A percentile compares a stretch with the other conserved stretches of the same genome.
These are phyloP conservation scores for Eucalyptus globulus DNA, from an alignment of 345 rosid genomes.

Conservation along the genomic window DNA sequence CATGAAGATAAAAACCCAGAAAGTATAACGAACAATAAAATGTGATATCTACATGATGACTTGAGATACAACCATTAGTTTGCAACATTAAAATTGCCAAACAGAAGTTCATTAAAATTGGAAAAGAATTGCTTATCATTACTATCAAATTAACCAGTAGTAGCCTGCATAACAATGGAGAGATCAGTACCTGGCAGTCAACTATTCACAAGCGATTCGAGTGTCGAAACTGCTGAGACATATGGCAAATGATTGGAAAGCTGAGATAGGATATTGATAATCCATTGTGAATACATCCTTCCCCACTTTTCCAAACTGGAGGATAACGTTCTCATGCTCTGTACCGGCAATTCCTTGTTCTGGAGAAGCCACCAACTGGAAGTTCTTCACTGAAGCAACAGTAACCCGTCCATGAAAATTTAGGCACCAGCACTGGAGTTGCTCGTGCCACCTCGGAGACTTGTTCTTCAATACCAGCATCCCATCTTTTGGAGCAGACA, in stretches of 20 bases:
- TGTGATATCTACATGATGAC: not conserved
- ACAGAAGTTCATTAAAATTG: not conserved
- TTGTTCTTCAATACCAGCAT: constrained; percentile 61
- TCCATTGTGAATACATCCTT: constrained; percentile 97
- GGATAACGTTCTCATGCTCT: constrained; percentile 72
- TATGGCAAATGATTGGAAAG: constrained; percentile 90
- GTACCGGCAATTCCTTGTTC: constrained; percentile 44
- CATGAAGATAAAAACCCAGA: not conserved
- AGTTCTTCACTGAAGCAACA: constrained; percentile 86
- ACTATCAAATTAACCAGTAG: not conserved
- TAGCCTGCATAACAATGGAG: not conserved
- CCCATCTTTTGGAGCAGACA: constrained; percentile 31
- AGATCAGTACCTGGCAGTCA: constrained; percentile 5
- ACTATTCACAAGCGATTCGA: constrained; percentile 89
- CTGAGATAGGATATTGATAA: constrained; percentile 85
- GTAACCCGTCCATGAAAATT: constrained; percentile 93
- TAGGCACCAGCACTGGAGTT: constrained; percentile 90
- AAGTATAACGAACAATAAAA: not conserved
- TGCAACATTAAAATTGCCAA: not conserved
- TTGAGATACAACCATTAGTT: not conserved
- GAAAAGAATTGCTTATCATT: not conserved
- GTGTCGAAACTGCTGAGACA: constrained; percentile 98
- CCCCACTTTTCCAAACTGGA: constrained; percentile 94
- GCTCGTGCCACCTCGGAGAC: constrained; percentile 95
- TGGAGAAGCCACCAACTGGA: constrained; percentile 77